Percentiles rank a stretch among this genome's conserved stretches.
Conservation (phyloP, 257 asterid species). For the Leonotis leonurus region DNA sequence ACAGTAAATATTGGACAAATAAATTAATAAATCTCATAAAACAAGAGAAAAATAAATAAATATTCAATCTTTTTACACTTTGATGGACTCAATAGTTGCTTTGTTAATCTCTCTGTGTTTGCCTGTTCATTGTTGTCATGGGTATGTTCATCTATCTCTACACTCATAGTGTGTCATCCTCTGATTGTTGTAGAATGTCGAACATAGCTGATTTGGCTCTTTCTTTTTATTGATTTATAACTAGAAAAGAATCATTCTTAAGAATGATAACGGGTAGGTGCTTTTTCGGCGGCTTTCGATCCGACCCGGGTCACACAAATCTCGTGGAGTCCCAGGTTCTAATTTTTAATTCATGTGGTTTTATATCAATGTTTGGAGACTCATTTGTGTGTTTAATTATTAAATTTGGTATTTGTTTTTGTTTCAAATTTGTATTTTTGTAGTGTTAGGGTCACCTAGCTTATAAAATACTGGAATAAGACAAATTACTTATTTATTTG, state of each 20-base stretch:
- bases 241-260: constrained; percentile 41
- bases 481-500: too few relatives aligned
- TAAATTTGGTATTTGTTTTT: constrained; percentile 2
- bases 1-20: constrained; percentile 1
- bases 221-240: background rate
- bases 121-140: constrained; percentile 36
- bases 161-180: background rate
- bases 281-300: constrained; percentile 47
- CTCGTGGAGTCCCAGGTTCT: constrained; percentile 82
- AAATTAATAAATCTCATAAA: background rate
- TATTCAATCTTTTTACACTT: background rate
- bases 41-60: background rate
- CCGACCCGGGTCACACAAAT: constrained; percentile 75
- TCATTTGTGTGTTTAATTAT: background rate
- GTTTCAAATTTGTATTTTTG: constrained; percentile 11
- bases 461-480: too few relatives aligned
- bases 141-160: constrained; percentile 18
- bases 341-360: background rate
- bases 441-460: constrained; percentile 89
- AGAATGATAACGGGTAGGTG: constrained; percentile 37
- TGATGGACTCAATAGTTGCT: constrained; percentile 41
- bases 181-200: constrained; percentile 11
- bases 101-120: constrained; percentile 34
- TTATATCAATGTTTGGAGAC: background rate
- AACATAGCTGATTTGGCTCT: constrained; percentile 20